Conservation (phyloP, 169 alveolate genomes). For the Perkinsus marinus region DNA sequence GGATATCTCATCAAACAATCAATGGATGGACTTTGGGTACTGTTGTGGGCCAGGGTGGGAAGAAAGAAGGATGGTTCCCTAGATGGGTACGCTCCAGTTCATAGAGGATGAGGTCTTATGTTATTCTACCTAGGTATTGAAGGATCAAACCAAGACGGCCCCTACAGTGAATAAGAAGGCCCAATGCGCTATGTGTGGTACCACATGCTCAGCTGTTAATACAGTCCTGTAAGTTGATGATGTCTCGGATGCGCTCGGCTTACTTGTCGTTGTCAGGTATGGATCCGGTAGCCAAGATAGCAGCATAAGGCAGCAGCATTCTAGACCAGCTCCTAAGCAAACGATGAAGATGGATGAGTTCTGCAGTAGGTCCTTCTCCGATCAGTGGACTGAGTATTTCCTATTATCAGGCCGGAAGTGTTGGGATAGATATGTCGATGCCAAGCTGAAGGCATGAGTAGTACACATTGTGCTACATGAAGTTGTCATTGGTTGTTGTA, state of each 20-base stretch:
- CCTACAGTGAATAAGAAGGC: not conserved
- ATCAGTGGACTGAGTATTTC: not conserved
- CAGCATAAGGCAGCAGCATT: not conserved
- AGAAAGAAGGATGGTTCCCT: not conserved
- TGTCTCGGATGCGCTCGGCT: too few relatives aligned
- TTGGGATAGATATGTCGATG: not conserved
- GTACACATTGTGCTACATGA: not conserved
- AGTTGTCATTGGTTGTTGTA: not conserved
- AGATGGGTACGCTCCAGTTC: not conserved
- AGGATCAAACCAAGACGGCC: not conserved
- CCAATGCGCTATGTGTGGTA: not conserved
- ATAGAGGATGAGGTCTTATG: not conserved
- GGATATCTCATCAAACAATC: not conserved
- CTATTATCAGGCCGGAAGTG: not conserved
- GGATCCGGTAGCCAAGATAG: not conserved
- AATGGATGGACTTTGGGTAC: not conserved
- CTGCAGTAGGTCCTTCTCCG: not conserved
- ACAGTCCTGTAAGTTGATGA: not conserved
- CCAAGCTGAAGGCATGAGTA: not conserved
- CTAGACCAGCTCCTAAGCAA: not conserved
- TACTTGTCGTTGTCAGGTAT: not conserved
- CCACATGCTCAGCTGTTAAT: not conserved
- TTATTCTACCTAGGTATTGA: not conserved
- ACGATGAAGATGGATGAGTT: not conserved
- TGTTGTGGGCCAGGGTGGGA: not conserved